Conservation (phyloP, 345 rosid species). For the Moricandia moricandioides region DNA sequence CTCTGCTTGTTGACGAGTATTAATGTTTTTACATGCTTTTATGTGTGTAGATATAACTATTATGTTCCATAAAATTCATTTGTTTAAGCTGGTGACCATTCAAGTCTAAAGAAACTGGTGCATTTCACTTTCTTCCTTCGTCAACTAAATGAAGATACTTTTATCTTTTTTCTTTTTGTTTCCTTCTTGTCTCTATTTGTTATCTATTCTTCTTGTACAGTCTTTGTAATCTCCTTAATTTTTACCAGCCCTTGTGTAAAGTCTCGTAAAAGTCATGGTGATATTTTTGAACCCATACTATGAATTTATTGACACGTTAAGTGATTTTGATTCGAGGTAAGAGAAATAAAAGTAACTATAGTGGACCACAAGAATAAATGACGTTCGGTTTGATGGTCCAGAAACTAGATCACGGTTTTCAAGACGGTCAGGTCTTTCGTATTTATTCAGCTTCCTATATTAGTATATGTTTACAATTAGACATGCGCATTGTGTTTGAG, state of each 20-base stretch:
- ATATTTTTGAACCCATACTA: neutral
- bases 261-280: too few species aligned
- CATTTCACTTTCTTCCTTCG: slow-evolving; percentile 59
- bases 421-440: slow-evolving; percentile 26
- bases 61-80: neutral
- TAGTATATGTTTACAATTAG: too few species aligned
- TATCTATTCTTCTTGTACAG: slow-evolving; percentile 41
- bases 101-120: slow-evolving; percentile 12
- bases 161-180: slow-evolving; percentile 18
- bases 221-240: slow-evolving; percentile 21
- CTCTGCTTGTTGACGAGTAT: too few species aligned
- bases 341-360: neutral
- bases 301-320: slow-evolving; percentile 9
- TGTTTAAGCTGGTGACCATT: slow-evolving; percentile 1
- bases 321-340: slow-evolving; percentile 9
- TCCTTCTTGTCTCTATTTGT: slow-evolving; percentile 24
- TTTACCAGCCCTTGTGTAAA: neutral
- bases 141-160: slow-evolving; percentile 44
- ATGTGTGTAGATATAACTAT: neutral
- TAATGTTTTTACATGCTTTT: too few species aligned
- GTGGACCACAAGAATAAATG: slow-evolving; percentile 38
- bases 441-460: too few species aligned
- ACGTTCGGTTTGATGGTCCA: slow-evolving; percentile 42
- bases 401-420: slow-evolving; percentile 47
- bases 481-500: too few species aligned